Evolutionary conservation across 345 rosid species (phyloP).

Genomic region (Viola odorata): DNA sequence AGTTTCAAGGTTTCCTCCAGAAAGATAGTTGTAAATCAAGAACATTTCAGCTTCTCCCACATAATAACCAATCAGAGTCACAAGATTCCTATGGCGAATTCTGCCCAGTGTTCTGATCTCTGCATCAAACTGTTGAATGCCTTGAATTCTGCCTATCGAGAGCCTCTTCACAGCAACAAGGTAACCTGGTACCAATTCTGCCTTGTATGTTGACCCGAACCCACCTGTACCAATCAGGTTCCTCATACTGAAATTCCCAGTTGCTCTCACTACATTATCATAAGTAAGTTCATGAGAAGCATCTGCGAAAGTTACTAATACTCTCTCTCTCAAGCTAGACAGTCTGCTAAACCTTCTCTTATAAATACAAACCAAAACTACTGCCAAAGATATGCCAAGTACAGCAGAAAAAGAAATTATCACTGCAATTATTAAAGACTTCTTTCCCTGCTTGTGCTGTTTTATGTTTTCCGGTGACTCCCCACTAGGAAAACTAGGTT

Average conservation of each 20-base stretch:
- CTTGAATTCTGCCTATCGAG: conserved; percentile 54
- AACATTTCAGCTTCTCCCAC: conserved; percentile 59
- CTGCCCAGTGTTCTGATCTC: conserved; percentile 60
- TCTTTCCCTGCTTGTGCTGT: conserved; percentile 17
- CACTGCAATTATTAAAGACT: conserved; percentile 26
- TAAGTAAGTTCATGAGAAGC: conserved; percentile 49
- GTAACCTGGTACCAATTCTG: conserved; percentile 52
- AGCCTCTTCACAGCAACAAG: conserved; percentile 64
- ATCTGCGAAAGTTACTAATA: conserved; percentile 51
- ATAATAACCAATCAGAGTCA: conserved; percentile 56
- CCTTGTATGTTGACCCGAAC: conserved; percentile 67
- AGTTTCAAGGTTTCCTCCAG: conserved; percentile 66
- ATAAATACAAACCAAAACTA: conserved; percentile 14
- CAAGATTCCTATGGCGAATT: conserved; percentile 58
- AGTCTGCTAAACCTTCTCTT: conserved; percentile 26
- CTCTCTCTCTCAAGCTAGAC: conserved; percentile 31
- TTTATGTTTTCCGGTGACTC: conserved; percentile 19
- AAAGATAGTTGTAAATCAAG: conserved; percentile 55
- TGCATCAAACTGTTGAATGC: conserved; percentile 60
- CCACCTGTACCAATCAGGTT: conserved; percentile 64
- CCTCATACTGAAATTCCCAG: conserved; percentile 47
- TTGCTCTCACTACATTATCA: conserved; percentile 47
- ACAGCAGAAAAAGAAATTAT: conserved; percentile 33
- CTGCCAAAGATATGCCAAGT: conserved; percentile 20
- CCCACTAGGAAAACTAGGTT: conserved; percentile 11